phyloP scores from a whole-genome alignment of 108 stramenopile genomes.

The Skeletonema marinoi region DNA sequence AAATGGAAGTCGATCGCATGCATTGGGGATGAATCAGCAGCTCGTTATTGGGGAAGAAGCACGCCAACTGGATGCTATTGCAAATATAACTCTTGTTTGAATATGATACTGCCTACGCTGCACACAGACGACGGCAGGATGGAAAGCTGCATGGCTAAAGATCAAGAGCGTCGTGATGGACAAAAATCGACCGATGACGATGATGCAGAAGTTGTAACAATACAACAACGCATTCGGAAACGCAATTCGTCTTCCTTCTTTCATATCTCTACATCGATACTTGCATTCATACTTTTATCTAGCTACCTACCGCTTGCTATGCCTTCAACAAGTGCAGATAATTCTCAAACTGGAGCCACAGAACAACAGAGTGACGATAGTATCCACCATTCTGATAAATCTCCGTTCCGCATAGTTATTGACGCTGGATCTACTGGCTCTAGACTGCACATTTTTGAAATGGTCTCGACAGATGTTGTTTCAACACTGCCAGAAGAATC shows the following conservation, averaged over 20 bases:
- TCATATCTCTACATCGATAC: neutral
- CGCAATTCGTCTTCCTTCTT: neutral
- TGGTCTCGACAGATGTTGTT: constrained; percentile 36
- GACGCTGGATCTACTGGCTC: constrained; percentile 92
- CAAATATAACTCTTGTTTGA: neutral
- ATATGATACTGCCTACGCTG: neutral
- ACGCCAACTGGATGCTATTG: neutral
- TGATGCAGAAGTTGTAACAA: neutral
- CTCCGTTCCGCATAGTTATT: constrained; percentile 65
- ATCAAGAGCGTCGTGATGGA: neutral
- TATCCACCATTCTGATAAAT: neutral
- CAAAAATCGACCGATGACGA: no score
- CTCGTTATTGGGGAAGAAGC: neutral
- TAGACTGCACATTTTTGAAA: constrained; percentile 83
- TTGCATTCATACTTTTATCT: neutral
- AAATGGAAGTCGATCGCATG: no score
- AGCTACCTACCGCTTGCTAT: neutral
- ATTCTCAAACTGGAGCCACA: neutral
- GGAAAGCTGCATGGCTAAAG: neutral
- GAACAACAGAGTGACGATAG: neutral
- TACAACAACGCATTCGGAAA: neutral
- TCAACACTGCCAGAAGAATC: neutral
- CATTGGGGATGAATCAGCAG: no score
- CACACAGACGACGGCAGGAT: neutral
- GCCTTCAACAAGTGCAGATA: neutral